Percentiles rank a stretch among this genome's conserved stretches.
Evolutionary conservation across 805 yeast genomes (phyloP).

Genomic region (Wickerhamiella bombiphila): DNA sequence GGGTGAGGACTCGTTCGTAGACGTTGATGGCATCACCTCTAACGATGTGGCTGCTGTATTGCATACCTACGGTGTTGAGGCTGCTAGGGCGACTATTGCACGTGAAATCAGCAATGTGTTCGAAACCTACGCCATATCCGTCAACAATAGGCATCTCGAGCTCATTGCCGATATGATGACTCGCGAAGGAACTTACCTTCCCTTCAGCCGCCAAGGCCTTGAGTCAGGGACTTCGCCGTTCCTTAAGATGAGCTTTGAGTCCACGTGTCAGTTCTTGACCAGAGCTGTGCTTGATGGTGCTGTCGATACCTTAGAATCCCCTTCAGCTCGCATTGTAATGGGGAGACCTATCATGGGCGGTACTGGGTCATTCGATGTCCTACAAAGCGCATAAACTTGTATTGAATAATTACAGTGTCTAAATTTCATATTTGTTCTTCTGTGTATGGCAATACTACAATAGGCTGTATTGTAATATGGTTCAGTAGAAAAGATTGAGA

Average conservation of each 20-base stretch:
- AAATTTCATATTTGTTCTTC: neutral
- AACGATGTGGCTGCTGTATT: constrained; percentile 89
- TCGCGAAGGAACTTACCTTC: constrained; percentile 90
- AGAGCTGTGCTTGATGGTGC: constrained; percentile 91
- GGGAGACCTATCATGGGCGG: constrained; percentile 89
- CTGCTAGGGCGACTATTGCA: constrained; percentile 94
- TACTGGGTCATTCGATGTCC: constrained; percentile 86
- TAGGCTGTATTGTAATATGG: neutral
- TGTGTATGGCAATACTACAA: neutral
- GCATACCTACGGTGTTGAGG: constrained; percentile 92
- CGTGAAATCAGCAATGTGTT: constrained; percentile 91
- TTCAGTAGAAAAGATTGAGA: too few species aligned
- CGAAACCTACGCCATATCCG: constrained; percentile 90
- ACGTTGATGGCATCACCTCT: constrained; percentile 77
- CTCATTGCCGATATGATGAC: constrained; percentile 98
- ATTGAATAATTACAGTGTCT: neutral
- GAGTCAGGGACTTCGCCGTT: constrained; percentile 90
- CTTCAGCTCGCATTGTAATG: constrained; percentile 83
- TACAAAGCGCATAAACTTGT: constrained; percentile 9
- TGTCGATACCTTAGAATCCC: constrained; percentile 73
- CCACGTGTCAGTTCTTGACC: constrained; percentile 93
- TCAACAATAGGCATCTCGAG: constrained; percentile 85
- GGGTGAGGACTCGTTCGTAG: constrained; percentile 88
- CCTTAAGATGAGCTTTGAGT: constrained; percentile 98
- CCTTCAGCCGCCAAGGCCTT: constrained; percentile 97